These are phyloP conservation scores for Candida montana DNA, from an alignment of 805 yeast species.

Conservation along the genomic window DNA sequence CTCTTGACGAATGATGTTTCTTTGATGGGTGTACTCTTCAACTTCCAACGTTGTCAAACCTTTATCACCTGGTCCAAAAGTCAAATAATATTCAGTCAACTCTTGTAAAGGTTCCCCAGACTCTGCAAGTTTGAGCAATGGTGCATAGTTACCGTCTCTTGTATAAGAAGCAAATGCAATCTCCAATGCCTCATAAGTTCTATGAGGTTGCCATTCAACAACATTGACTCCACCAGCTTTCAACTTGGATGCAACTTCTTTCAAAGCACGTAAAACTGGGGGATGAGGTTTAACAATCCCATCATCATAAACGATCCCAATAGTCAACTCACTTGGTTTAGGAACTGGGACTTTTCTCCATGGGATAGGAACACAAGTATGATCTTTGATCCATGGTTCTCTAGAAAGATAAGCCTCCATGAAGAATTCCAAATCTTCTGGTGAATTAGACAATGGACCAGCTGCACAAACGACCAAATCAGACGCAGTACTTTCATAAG, in stretches of 20 bases:
- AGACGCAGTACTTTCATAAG: slow-evolving; percentile 26
- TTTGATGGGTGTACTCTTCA: slow-evolving; percentile 35
- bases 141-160: slow-evolving; percentile 28
- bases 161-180: slow-evolving; percentile 28
- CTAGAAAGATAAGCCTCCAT: slow-evolving; percentile 45
- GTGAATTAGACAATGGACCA: slow-evolving; percentile 63
- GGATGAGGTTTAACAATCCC: slow-evolving; percentile 46
- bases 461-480: slow-evolving; percentile 58
- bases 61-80: slow-evolving; percentile 16
- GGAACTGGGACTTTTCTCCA: slow-evolving; percentile 35
- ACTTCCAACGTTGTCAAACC: slow-evolving; percentile 28
- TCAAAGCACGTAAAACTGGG: slow-evolving; percentile 44
- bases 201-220: slow-evolving; percentile 35
- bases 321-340: slow-evolving; percentile 31
- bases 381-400: slow-evolving; percentile 54
- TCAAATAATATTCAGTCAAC: slow-evolving; percentile 28
- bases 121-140: slow-evolving; percentile 22
- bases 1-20: slow-evolving; percentile 30
- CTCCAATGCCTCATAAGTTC: slow-evolving; percentile 23
- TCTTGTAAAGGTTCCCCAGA: slow-evolving; percentile 20
- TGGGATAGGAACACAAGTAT: slow-evolving; percentile 44
- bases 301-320: slow-evolving; percentile 42
- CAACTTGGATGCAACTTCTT: slow-evolving; percentile 24
- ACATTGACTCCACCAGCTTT: slow-evolving; percentile 36
- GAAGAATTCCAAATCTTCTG: slow-evolving; percentile 61